A percentile compares a stretch with the other conserved stretches of the same genome.
Conservation (phyloP, 495 filamentous ascomycete species). For the Hypomontagnella submonticulosa region DNA sequence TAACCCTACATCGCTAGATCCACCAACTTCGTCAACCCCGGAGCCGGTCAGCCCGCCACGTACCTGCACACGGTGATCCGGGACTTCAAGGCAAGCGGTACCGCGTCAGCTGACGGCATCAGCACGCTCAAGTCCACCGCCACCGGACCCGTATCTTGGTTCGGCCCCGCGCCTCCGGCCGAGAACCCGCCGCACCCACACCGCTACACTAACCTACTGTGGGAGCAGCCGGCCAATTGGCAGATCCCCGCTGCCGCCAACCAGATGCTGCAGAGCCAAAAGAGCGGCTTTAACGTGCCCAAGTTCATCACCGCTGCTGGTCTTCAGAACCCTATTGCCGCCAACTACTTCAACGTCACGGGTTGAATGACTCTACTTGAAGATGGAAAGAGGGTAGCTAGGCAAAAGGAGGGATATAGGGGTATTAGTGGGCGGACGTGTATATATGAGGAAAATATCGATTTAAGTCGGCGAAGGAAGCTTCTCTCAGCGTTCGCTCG, state of each 20-base stretch:
- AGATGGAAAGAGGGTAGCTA: not conserved
- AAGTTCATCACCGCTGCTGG: constrained; percentile 54
- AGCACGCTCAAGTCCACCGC: constrained; percentile 52
- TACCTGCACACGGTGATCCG: constrained; percentile 60
- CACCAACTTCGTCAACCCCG: constrained; percentile 53
- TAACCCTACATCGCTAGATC: constrained; percentile 40
- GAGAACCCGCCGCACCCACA: constrained; percentile 58
- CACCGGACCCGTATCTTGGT: constrained; percentile 54
- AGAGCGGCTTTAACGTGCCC: constrained; percentile 55
- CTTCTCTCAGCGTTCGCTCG: constrained; percentile 13
- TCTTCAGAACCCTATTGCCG: constrained; percentile 52
- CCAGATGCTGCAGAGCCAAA: constrained; percentile 48
- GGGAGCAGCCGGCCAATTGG: constrained; percentile 54
- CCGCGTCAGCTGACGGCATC: constrained; percentile 45
- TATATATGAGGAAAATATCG: constrained; percentile 27
- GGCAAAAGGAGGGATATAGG: not conserved
- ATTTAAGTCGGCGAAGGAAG: constrained; percentile 10
- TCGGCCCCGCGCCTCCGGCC: constrained; percentile 55
- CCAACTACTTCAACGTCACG: constrained; percentile 57
- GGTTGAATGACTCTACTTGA: constrained; percentile 37
- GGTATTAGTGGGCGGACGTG: not conserved
- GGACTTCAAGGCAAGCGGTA: constrained; percentile 54
- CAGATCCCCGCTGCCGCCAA: constrained; percentile 48
- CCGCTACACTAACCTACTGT: constrained; percentile 59
- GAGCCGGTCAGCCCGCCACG: constrained; percentile 47